Base-by-base conservation (phyloP, 495 filamentous ascomycete genomes). In the Aspergillus bridgeri region DNA sequence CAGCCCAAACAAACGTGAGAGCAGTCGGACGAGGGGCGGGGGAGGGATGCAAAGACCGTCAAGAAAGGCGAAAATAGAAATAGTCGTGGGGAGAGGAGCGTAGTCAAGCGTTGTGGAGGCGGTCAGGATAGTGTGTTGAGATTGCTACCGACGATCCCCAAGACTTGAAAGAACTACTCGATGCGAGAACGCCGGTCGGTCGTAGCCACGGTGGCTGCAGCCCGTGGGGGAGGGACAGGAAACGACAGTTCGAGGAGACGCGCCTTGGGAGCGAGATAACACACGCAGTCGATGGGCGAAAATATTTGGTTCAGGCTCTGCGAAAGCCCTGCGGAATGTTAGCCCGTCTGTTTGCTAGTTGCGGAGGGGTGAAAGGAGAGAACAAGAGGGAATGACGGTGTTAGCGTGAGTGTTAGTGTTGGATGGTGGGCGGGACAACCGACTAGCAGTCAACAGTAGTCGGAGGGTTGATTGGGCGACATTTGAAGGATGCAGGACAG, bases 41-140 rank as follows among this genome's bases (percentile, higher is more conserved):
- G 20, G 21, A 21, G 24, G 50, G 17, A n/a, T n/a, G n/a, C n/a
- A n/a, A n/a, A n/a, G 43, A 42, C 18, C 42, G 42, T 15, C 23
- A 18, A 49, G 48, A 42, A 48, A 42, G 56, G 55, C 18, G 23
- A 44, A 21, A 42, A 27, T 55, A 42, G 33, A 21, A 42, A 27
- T 55, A 42, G 33, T 38, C 42, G 46, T 52, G 24, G 60, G 54
- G 48, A 52, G 56, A 53, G 27, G 38, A 42, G 49, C 57, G 43
- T 56, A 23, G 56, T 60, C 33, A 42, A 56, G 60, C 43, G 53
- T 58, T 54, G 51, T 57, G 58, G 62, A 64, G 62, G 62, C 62
- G 62, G 62, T 64, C 62, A 64, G 54, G 58, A 57, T 55, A 55
- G 57, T 62, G 43, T 58, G 55, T 62, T 57, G 56, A 46, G 53